phyloP scores from a whole-genome alignment of 164 flowering plant species.

The Santalum album region DNA sequence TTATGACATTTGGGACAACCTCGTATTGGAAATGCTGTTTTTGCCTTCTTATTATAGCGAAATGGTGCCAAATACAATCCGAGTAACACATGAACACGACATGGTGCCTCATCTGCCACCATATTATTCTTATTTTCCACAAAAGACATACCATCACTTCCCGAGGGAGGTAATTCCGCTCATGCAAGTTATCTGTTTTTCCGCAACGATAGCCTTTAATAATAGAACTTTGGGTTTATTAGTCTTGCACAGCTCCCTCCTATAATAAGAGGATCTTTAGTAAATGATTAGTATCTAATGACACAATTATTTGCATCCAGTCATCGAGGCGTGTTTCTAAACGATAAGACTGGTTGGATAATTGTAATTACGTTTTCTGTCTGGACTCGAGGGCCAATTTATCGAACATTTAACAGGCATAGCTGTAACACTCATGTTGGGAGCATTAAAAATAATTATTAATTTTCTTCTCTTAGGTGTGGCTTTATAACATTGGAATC shows the following conservation, averaged over 20 bases:
- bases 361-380: no score
- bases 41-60: constrained; percentile 69
- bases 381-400: no score
- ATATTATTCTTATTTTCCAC: constrained; percentile 59
- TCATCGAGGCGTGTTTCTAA: no score
- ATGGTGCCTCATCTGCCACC: constrained; percentile 98
- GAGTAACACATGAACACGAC: constrained; percentile 79
- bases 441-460: background rate
- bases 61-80: constrained; percentile 62
- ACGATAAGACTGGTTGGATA: no score
- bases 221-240: no score
- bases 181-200: background rate
- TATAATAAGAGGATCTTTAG: no score
- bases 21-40: constrained; percentile 88
- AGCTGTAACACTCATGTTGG: background rate
- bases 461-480: constrained; percentile 49
- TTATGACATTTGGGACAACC: constrained; percentile 99
- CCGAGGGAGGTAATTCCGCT: constrained; percentile 76
- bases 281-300: no score
- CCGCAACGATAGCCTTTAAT: background rate
- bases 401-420: background rate
- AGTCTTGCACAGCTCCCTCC: background rate
- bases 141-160: constrained; percentile 92
- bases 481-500: constrained; percentile 62
- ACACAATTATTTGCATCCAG: no score